Conservation (phyloP, 371 early-diverging fungal species). For the Lichtheimia ramosa region DNA sequence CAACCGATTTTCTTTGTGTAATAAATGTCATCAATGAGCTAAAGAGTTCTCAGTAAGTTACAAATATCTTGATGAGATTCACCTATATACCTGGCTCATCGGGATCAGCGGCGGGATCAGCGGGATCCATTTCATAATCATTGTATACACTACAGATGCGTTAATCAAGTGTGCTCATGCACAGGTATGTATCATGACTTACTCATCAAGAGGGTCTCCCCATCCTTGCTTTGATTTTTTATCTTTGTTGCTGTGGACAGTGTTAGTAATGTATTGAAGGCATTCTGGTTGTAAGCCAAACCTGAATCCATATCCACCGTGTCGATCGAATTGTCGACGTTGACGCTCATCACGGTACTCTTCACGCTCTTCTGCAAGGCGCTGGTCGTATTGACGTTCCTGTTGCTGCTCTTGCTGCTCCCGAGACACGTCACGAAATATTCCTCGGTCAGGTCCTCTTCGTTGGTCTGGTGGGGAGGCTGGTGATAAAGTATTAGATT, state of each 20-base stretch:
- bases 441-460: neutral
- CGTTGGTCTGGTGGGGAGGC: neutral
- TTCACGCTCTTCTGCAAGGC: neutral
- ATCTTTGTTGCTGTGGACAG: neutral
- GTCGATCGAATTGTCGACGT: constrained; percentile 1
- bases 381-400: neutral
- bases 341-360: neutral
- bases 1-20: too few species aligned
- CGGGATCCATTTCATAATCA: neutral
- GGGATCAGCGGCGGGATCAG: neutral
- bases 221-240: constrained; percentile 1
- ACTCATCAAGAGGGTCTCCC: neutral
- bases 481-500: neutral
- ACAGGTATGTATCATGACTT: neutral
- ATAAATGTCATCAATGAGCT: too few species aligned
- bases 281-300: neutral
- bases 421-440: neutral
- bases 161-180: neutral
- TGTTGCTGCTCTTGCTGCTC: neutral
- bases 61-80: too few species aligned
- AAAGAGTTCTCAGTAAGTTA: too few species aligned
- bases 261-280: neutral
- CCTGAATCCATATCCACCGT: neutral
- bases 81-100: neutral
- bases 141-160: neutral